These are phyloP conservation scores for Agapanthus africanus DNA, from an alignment of 106 monocot species.

Conservation along the genomic window DNA sequence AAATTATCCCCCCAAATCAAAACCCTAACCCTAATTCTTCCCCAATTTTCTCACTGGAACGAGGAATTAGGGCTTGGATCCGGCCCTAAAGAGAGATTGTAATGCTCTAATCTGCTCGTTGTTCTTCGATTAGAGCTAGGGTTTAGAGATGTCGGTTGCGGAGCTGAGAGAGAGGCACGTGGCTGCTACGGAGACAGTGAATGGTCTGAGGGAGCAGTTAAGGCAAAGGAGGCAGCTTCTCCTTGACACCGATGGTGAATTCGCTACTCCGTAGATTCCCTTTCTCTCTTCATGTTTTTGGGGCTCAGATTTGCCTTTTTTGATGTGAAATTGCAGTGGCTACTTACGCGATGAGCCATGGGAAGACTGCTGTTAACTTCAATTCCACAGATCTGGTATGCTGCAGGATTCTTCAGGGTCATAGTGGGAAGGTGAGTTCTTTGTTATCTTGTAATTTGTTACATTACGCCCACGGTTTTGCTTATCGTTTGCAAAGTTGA, in stretches of 20 bases:
- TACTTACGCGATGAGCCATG: constrained; percentile 49
- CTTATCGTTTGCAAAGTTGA: neutral
- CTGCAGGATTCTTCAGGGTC: constrained; percentile 81
- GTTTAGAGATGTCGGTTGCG: constrained; percentile 74
- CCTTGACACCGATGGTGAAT: constrained; percentile 75
- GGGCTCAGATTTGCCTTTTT: neutral
- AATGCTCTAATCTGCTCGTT: too few species aligned
- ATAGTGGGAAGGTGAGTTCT: constrained; percentile 72
- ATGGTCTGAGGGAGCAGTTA: constrained; percentile 57
- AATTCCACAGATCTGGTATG: constrained; percentile 85
- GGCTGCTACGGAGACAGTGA: constrained; percentile 65
- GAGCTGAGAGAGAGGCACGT: constrained; percentile 79
- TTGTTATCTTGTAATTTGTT: too few species aligned
- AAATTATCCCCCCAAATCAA: too few species aligned
- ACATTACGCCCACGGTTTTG: too few species aligned
- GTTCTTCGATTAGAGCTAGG: too few species aligned
- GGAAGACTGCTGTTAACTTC: constrained; percentile 56
- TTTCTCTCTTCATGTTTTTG: neutral
- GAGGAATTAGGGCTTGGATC: too few species aligned
- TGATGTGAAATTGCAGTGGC: constrained; percentile 43
- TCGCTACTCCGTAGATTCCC: neutral
- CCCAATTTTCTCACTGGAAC: too few species aligned
- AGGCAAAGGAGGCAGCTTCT: constrained; percentile 51
- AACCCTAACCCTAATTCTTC: too few species aligned
- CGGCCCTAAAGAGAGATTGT: too few species aligned